Evolutionary conservation across 306 rosid species (phyloP).

Genomic region (Gleditsia sinensis): DNA sequence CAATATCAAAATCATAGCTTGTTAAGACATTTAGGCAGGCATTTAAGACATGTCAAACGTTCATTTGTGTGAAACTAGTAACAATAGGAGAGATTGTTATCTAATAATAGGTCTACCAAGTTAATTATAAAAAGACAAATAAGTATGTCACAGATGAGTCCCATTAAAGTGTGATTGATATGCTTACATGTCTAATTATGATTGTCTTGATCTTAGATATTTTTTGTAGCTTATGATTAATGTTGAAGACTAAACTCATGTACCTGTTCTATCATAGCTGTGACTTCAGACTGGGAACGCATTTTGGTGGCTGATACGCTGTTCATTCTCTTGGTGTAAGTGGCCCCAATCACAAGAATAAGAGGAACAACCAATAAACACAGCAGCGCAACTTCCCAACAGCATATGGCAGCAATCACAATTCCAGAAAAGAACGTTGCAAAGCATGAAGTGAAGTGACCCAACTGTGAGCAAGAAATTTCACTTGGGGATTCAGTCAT

Average conservation of each 20-base stretch:
- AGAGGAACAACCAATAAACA: constrained; percentile 69
- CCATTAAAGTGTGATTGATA: too few species aligned
- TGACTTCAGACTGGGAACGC: constrained; percentile 66
- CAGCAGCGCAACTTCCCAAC: constrained; percentile 78
- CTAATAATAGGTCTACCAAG: too few species aligned
- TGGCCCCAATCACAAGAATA: constrained; percentile 77
- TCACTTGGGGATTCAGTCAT: constrained; percentile 5
- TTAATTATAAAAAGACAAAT: too few species aligned
- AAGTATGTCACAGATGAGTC: too few species aligned
- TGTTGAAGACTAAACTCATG: background rate
- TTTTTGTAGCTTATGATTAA: too few species aligned
- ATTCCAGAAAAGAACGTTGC: constrained; percentile 76
- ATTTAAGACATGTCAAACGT: background rate
- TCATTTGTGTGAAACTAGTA: constrained; percentile 1
- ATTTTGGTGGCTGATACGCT: constrained; percentile 59
- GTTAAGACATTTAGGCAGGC: background rate
- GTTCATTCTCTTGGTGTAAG: constrained; percentile 80
- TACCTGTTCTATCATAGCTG: constrained; percentile 86
- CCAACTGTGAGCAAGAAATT: constrained; percentile 52
- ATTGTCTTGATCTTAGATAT: too few species aligned
- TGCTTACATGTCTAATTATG: too few species aligned
- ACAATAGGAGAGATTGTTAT: too few species aligned
- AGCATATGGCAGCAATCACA: constrained; percentile 70
- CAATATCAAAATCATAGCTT: constrained; percentile 26
- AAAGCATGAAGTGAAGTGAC: constrained; percentile 67